A percentile compares a stretch with the other conserved stretches of the same genome.
These are phyloP conservation scores for Salvia sclarea DNA, from an alignment of 305 asterid species.

Conservation along the genomic window DNA sequence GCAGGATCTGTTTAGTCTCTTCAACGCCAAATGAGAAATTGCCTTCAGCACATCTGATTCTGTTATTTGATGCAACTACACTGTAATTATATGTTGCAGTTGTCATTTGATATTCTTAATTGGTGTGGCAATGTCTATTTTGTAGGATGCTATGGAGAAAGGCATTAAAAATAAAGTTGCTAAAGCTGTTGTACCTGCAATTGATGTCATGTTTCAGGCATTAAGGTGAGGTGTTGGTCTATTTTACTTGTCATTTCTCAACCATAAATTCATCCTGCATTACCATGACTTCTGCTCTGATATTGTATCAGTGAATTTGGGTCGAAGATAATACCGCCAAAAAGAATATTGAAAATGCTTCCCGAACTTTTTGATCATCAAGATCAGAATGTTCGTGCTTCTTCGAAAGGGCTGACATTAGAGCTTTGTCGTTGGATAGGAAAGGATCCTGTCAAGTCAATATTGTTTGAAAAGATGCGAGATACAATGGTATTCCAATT, in stretches of 20 bases:
- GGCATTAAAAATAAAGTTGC: slow-evolving; percentile 97
- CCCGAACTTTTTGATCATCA: slow-evolving; percentile 99
- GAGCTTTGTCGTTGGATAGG: slow-evolving; percentile 99
- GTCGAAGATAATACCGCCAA: slow-evolving; percentile 89
- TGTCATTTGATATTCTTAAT: slow-evolving; percentile 11
- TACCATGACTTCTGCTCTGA: slow-evolving; percentile 37
- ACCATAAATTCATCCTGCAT: slow-evolving; percentile 23
- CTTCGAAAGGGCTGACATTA: slow-evolving; percentile 91
- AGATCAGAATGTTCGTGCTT: slow-evolving; percentile 99
- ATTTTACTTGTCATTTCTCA: slow-evolving; percentile 17
- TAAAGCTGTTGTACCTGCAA: slow-evolving; percentile 99
- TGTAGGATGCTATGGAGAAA: slow-evolving; percentile 99
- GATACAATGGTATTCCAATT: slow-evolving; percentile 83
- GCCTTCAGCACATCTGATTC: not conserved
- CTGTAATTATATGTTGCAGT: slow-evolving; percentile 20
- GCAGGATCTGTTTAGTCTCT: not conserved
- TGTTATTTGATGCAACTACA: slow-evolving; percentile 10
- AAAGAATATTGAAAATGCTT: slow-evolving; percentile 98
- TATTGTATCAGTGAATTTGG: slow-evolving; percentile 86
- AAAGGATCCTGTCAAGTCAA: slow-evolving; percentile 95
- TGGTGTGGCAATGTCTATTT: slow-evolving; percentile 26
- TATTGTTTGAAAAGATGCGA: slow-evolving; percentile 95
- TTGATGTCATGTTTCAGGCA: slow-evolving; percentile 99
- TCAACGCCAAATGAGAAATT: not conserved
- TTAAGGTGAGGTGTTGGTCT: slow-evolving; percentile 62